These are phyloP conservation scores for Neophaeococcomyces mojaviensis DNA, from an alignment of 2,329 filamentous ascomycete genomes.

Conservation along the genomic window DNA sequence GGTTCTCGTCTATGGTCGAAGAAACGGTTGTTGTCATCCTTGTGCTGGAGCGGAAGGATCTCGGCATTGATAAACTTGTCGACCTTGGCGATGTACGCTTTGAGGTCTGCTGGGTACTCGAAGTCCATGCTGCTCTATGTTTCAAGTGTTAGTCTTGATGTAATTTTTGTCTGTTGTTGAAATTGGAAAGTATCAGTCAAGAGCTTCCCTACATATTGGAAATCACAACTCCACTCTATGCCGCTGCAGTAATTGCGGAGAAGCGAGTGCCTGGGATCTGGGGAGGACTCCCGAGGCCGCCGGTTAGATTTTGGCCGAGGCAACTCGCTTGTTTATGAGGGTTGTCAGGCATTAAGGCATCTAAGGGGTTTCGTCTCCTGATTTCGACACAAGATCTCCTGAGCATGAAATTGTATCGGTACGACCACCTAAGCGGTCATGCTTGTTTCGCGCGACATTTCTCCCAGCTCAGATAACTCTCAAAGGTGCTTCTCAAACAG, in stretches of 20 bases:
- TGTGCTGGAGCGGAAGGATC: slow-evolving; percentile 49
- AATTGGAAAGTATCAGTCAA: background rate
- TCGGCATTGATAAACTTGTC: slow-evolving; percentile 50
- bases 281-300: background rate
- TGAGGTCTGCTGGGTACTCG: slow-evolving; percentile 45
- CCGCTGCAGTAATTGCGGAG: background rate
- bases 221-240: background rate
- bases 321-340: background rate
- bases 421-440: too few species aligned
- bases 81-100: slow-evolving; percentile 42
- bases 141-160: too few species aligned
- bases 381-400: too few species aligned
- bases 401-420: too few species aligned
- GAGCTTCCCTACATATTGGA: background rate
- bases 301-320: background rate
- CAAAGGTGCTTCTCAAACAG: too few species aligned
- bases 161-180: too few species aligned
- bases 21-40: slow-evolving; percentile 55
- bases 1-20: slow-evolving; percentile 59
- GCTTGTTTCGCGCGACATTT: too few species aligned
- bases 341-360: background rate
- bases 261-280: background rate
- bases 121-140: slow-evolving; percentile 53
- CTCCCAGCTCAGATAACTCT: too few species aligned
- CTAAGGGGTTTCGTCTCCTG: background rate